Conservation (phyloP, 2,329 filamentous ascomycete genomes). For the Fusarium siculi region DNA sequence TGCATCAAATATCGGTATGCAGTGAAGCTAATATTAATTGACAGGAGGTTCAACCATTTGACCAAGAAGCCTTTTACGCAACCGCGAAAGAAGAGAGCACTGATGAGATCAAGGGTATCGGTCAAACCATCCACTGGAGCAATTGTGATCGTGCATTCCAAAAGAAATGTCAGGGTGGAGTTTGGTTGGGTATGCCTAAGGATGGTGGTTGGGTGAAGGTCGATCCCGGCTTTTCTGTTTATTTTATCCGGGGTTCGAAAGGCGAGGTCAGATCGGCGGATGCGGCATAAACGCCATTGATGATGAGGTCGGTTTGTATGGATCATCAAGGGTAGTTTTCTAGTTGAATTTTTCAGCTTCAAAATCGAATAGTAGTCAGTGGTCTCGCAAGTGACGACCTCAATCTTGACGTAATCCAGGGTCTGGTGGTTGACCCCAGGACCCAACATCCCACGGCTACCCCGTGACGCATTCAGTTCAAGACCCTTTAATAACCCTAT, state of each 20-base stretch:
- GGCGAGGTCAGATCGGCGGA: neutral
- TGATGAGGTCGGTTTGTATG: accelerated
- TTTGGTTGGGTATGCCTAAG: neutral
- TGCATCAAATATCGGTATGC: accelerated
- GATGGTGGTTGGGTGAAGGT: neutral
- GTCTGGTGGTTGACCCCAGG: no score
- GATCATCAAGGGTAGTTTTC: accelerated
- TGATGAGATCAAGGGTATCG: neutral
- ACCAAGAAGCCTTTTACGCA: neutral
- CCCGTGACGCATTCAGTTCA: no score
- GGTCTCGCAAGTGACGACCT: neutral
- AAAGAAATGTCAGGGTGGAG: neutral
- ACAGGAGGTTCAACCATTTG: neutral
- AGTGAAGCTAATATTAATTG: accelerated
- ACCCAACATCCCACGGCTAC: no score
- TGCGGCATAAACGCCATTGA: neutral
- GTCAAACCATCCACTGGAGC: neutral
- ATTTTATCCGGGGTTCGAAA: neutral
- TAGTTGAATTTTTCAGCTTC: accelerated
- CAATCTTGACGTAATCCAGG: neutral
- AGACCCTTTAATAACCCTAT: no score
- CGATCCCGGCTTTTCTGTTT: neutral
- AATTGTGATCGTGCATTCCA: neutral
- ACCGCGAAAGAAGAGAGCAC: neutral
- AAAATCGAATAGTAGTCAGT: neutral